Evolutionary conservation across 2,329 filamentous ascomycete species (phyloP).

Genomic region (Endothia cerciana): DNA sequence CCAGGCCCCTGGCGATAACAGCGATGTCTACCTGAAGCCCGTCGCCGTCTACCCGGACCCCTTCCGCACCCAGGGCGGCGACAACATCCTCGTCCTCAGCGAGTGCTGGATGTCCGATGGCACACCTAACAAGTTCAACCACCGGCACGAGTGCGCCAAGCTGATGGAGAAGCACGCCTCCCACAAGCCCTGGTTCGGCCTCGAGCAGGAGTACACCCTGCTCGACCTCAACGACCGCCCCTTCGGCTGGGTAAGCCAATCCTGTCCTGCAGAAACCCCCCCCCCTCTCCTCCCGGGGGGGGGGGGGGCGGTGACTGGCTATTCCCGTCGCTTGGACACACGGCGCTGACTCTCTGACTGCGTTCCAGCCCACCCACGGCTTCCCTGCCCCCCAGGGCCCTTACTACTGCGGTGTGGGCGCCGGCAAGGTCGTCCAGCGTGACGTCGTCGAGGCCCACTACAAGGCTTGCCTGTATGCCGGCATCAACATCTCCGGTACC

Average conservation of each 20-base stretch:
- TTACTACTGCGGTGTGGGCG: conserved; percentile 98
- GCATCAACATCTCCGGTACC: conserved; percentile 94
- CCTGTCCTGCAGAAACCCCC: no score
- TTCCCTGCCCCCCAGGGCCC: conserved; percentile 92
- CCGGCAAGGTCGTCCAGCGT: conserved; percentile 95
- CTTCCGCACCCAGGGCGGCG: conserved; percentile 71
- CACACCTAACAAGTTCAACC: conserved; percentile 98
- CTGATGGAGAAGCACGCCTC: conserved; percentile 86
- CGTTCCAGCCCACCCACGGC: conserved; percentile 64
- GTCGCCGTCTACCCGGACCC: conserved; percentile 76
- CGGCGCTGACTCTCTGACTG: background rate
- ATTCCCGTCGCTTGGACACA: background rate
- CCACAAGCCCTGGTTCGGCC: conserved; percentile 95
- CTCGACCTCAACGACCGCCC: conserved; percentile 85
- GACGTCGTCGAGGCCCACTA: conserved; percentile 96
- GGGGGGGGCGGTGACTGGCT: no score
- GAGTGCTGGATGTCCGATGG: conserved; percentile 96
- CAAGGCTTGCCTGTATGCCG: conserved; percentile 82
- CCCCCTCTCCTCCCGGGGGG: background rate
- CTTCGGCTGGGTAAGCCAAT: conserved; percentile 81
- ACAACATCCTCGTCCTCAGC: conserved; percentile 92
- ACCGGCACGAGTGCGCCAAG: conserved; percentile 87
- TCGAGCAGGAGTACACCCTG: conserved; percentile 97
- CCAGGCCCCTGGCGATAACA: conserved; percentile 80
- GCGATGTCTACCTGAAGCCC: conserved; percentile 94